A percentile compares a stretch with the other conserved stretches of the same genome.
These are phyloP conservation scores for Avena atlantica DNA, from an alignment of 176 grass and related monocot species.

Conservation along the genomic window DNA sequence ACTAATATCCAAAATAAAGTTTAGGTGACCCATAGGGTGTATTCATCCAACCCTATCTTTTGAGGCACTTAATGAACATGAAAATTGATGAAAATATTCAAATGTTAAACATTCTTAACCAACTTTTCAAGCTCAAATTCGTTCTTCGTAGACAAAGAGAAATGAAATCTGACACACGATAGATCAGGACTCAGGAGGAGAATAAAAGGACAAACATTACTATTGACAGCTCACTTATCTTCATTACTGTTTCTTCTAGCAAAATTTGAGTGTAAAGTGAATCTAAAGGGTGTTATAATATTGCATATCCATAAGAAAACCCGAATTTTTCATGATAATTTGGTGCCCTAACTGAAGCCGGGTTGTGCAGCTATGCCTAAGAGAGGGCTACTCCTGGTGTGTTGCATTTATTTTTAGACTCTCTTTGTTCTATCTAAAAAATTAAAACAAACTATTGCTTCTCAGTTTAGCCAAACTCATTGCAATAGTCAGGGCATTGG, in stretches of 20 bases:
- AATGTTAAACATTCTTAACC: neutral
- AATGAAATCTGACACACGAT: neutral
- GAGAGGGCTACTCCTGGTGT: neutral
- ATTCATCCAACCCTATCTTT: neutral
- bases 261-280: neutral
- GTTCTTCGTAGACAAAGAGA: neutral
- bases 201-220: neutral
- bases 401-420: neutral
- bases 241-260: neutral
- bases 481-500: conserved; percentile 21
- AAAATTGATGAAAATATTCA: neutral
- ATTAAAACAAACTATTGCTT: conserved; percentile 7
- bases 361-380: neutral
- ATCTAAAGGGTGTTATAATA: neutral
- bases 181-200: neutral
- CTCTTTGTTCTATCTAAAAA: conserved; percentile 13
- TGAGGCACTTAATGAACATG: neutral
- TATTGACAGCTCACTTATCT: neutral
- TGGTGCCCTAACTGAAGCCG: conserved; percentile 2
- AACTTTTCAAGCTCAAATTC: neutral
- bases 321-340: neutral
- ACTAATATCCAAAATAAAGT: neutral
- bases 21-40: neutral
- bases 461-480: conserved; percentile 10
- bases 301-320: conserved; percentile 3